Base-by-base conservation (phyloP, 2,329 filamentous ascomycete genomes). In the Nemania sp. region DNA sequence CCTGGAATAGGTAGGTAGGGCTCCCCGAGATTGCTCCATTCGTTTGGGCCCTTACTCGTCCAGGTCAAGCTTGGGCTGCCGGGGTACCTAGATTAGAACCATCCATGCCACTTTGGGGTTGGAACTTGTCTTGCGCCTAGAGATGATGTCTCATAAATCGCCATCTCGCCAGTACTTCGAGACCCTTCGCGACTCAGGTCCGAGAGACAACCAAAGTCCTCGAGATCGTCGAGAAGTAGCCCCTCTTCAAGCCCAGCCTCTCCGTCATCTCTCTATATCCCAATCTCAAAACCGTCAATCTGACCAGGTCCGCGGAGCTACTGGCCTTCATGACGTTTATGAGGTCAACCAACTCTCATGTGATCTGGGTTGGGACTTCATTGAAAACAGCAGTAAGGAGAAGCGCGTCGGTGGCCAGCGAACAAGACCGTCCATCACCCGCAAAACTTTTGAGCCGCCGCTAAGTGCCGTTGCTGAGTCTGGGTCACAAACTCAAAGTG, bases 251-350 rank as follows among this genome's bases (percentile, higher is more conserved):
- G 52, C 60, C 54, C 58, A 65, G 29, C 39, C 65, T 51, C 71
- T 77, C n/a, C 59, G 67, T 50, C 69, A 73, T 25, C 62, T 75
- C 21, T 66, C 73, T 21, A 53, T 73, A 46, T 66, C 68, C 60
- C 69, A 69, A 20, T 64, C 70, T 13, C 71, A 74, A 54, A 75
- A 74, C 49, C 66, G 61, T 13, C 63, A 63, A 58, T 67, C 77
- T 11, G 66, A 71, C 59, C 72, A 72, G 57, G 70, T 78, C 50
- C 73, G 74, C 59, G 62, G 67, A 55, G 54, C 60, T 35, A 34
- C 52, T 15, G 61, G 57, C 20, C 53, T 40, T 48, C 59, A 55
- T 15, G 59, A 68, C 47, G 40, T 65, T 48, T 57, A 55, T 15
- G 57, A 68, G 50, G 40, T 65, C 20, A 63, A 45, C 39, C 66